A percentile compares a stretch with the other conserved stretches of the same genome.
Evolutionary conservation across 1,139 yeast genomes (phyloP).

Genomic region (Spathaspora jeffriesii): DNA sequence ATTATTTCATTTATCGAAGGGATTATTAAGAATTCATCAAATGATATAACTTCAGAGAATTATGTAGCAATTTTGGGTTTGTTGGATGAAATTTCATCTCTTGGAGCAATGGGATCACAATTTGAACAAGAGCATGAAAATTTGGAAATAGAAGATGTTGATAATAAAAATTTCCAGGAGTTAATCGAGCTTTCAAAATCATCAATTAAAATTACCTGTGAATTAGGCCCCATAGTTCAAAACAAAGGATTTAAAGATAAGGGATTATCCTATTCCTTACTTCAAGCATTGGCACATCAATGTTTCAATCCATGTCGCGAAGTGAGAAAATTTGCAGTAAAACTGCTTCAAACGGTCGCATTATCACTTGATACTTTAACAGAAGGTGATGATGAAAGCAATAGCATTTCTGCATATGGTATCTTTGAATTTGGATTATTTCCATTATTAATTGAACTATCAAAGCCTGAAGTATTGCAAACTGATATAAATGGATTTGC

Average conservation of each 20-base stretch:
- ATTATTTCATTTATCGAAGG: conserved; percentile 53
- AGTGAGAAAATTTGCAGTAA: conserved; percentile 64
- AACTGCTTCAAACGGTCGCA: conserved; percentile 49
- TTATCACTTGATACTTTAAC: conserved; percentile 28
- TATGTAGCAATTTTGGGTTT: conserved; percentile 69
- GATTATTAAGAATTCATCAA: conserved; percentile 37
- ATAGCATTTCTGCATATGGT: conserved; percentile 46
- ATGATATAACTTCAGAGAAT: conserved; percentile 45
- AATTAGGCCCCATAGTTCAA: conserved; percentile 36
- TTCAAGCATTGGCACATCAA: conserved; percentile 85
- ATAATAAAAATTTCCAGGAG: conserved; percentile 47
- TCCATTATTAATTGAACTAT: conserved; percentile 68
- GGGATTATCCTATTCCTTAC: conserved; percentile 54
- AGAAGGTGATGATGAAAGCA: conserved; percentile 3
- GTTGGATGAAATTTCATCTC: conserved; percentile 78
- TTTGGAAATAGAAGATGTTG: conserved; percentile 20
- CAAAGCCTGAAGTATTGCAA: conserved; percentile 66
- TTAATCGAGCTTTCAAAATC: conserved; percentile 59
- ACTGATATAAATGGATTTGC: conserved; percentile 67
- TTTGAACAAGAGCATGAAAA: conserved; percentile 63
- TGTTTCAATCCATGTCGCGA: conserved; percentile 88
- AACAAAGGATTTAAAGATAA: conserved; percentile 25
- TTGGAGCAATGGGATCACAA: conserved; percentile 80
- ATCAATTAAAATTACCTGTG: conserved; percentile 62
- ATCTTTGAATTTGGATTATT: conserved; percentile 74